phyloP scores from a whole-genome alignment of 345 rosid species.

The Euphorbia peplus region DNA sequence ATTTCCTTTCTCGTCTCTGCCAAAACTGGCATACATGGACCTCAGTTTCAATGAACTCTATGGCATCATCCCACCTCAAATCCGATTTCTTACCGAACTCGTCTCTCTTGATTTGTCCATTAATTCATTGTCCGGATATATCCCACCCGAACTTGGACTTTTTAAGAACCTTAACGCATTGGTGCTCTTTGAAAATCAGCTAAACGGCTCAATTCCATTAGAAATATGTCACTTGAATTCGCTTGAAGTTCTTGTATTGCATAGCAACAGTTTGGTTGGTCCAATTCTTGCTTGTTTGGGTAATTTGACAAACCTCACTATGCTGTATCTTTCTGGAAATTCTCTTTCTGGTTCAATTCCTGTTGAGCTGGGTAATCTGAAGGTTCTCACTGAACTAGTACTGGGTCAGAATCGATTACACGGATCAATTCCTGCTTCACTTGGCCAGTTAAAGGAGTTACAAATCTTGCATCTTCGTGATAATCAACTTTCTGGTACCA shows the following conservation, averaged over 20 bases:
- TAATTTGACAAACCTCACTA: not conserved
- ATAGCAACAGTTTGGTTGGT: constrained; percentile 14
- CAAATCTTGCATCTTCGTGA: not conserved
- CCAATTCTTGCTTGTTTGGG: constrained; percentile 24
- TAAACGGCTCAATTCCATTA: constrained; percentile 21
- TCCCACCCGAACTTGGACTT: constrained; percentile 23
- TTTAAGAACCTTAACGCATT: constrained; percentile 12
- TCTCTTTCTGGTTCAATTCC: constrained; percentile 15
- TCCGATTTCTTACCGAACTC: constrained; percentile 13
- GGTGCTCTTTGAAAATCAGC: not conserved
- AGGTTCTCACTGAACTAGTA: not conserved
- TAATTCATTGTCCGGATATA: not conserved
- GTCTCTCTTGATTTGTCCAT: not conserved
- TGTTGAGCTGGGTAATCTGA: constrained; percentile 7
- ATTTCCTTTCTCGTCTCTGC: constrained; percentile 22
- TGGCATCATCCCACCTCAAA: constrained; percentile 22
- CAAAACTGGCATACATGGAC: constrained; percentile 15
- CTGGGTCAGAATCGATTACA: not conserved
- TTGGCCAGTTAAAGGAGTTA: constrained; percentile 2
- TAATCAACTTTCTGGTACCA: constrained; percentile 24
- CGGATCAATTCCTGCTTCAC: constrained; percentile 8
- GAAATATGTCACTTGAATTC: constrained; percentile 15
- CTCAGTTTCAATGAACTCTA: constrained; percentile 13
- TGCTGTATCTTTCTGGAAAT: constrained; percentile 1
- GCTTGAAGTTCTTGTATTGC: constrained; percentile 15